Base-by-base conservation (phyloP, 495 filamentous ascomycete species). In the Physcia stellaris region DNA sequence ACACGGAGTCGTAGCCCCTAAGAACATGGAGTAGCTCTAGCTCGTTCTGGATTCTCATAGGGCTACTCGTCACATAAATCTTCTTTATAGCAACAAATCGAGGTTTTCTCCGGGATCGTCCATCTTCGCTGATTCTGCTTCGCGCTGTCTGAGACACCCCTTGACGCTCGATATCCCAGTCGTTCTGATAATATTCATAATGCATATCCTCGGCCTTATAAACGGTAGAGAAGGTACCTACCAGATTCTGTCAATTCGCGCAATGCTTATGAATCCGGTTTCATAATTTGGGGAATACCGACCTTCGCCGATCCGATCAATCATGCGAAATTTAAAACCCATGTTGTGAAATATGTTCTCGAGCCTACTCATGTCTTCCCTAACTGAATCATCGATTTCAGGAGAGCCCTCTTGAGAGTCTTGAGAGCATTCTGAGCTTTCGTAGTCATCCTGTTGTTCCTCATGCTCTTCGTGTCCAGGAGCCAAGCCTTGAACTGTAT, bases 231-330 rank as follows among this genome's bases (percentile, higher is more conserved):
- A 99, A 99, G 13, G 90, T 99, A 24, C 86, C 83, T 88, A 32
- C 9, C n/a, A n/a, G n/a, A n/a, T n/a, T n/a, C n/a, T n/a, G n/a
- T n/a, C n/a, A n/a, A 32, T 34, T 9, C 24, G 29, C 20, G 19
- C 34, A 9, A 20, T 23, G 20, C 13, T 10, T 17, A 39, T 21
- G 41, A 11, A 30, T 18, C 35, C 36, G n/a, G n/a, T n/a, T n/a
- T n/a, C n/a, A n/a, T n/a, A n/a, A n/a, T n/a, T n/a, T n/a, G n/a
- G n/a, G n/a, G n/a, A n/a, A n/a, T n/a, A n/a, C n/a, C 28, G 55
- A 88, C 86, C 90, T 73, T 96, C 90, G 44, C 90, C 90, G 48
- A 99, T 96, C 36, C 87, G 79, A 62, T 95, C 94, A 49, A 99
- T 86, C 35, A 99, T 59, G 20, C 90, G 78, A 60, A 85, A 99